phyloP scores from a whole-genome alignment of 768 basidiomycete species.

The Daedaleopsis nitida region DNA sequence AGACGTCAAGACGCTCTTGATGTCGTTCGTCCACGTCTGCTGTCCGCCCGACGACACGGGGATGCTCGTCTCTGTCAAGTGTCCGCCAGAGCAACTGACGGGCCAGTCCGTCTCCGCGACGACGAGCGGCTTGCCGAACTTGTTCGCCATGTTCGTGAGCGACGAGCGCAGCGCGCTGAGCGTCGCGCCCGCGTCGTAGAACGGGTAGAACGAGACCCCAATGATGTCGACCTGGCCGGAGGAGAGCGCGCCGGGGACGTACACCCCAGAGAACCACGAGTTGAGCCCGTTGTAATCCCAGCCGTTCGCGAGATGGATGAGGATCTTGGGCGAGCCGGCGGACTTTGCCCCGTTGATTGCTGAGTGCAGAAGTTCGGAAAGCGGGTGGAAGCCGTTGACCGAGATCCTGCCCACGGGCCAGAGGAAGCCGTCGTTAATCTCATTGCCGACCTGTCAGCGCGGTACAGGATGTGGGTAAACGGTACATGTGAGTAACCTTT shows the following conservation, averaged over 20 bases:
- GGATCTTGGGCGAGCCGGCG: constrained; percentile 47
- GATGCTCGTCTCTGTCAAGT: constrained; percentile 48
- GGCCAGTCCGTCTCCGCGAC: constrained; percentile 72
- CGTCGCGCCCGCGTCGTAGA: constrained; percentile 62
- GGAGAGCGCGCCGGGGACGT: constrained; percentile 53
- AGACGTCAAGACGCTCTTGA: constrained; percentile 46
- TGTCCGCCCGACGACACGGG: constrained; percentile 54
- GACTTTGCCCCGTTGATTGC: constrained; percentile 55
- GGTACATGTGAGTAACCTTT: background rate
- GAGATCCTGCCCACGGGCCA: constrained; percentile 63
- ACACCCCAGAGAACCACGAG: constrained; percentile 54
- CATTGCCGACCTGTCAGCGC: constrained; percentile 55
- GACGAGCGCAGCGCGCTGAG: constrained; percentile 49
- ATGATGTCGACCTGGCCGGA: constrained; percentile 55
- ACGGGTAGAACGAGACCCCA: constrained; percentile 69
- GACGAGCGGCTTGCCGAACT: constrained; percentile 56
- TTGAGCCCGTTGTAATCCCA: constrained; percentile 50
- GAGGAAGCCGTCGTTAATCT: constrained; percentile 65
- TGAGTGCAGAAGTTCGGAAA: constrained; percentile 63
- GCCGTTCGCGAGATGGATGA: constrained; percentile 65
- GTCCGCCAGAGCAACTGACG: constrained; percentile 44
- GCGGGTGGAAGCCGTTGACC: constrained; percentile 49
- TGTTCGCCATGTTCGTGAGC: constrained; percentile 50
- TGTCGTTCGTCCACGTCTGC: constrained; percentile 52
- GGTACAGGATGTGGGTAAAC: background rate